phyloP scores from a whole-genome alignment of 2,329 filamentous ascomycete species.

The Aspergillus sojae region DNA sequence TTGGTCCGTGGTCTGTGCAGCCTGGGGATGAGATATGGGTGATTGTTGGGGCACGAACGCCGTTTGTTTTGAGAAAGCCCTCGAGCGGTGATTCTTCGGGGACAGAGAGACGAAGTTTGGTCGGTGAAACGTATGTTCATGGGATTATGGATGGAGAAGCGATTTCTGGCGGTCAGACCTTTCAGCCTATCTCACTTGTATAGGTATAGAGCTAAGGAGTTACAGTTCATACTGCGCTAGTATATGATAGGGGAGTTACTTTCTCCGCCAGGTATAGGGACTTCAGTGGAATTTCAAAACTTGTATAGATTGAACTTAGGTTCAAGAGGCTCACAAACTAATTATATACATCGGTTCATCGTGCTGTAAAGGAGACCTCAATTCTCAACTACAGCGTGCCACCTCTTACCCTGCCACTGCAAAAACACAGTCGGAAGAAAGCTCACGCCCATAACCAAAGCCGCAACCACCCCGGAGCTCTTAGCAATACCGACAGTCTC shows the following conservation, averaged over 20 bases:
- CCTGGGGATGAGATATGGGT: not conserved
- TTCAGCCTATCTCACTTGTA: not conserved
- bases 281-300: not conserved
- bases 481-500: constrained; percentile 33
- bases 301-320: not conserved
- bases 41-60: not conserved
- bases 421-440: constrained; percentile 31
- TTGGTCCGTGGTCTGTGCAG: not conserved
- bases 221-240: no score
- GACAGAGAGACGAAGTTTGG: not conserved
- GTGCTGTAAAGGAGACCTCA: not conserved
- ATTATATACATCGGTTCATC: not conserved
- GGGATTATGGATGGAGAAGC: not conserved
- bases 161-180: not conserved
- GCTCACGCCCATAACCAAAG: constrained; percentile 32
- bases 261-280: no score
- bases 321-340: not conserved
- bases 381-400: constrained; percentile 9
- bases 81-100: not conserved
- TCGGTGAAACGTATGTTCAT: not conserved
- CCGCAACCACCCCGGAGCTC: constrained; percentile 31
- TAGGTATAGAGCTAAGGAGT: not conserved
- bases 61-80: not conserved
- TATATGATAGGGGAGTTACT: no score
- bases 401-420: constrained; percentile 42